phyloP scores from a whole-genome alignment of 2,329 filamentous ascomycete genomes.

The Penicillium olsonii region DNA sequence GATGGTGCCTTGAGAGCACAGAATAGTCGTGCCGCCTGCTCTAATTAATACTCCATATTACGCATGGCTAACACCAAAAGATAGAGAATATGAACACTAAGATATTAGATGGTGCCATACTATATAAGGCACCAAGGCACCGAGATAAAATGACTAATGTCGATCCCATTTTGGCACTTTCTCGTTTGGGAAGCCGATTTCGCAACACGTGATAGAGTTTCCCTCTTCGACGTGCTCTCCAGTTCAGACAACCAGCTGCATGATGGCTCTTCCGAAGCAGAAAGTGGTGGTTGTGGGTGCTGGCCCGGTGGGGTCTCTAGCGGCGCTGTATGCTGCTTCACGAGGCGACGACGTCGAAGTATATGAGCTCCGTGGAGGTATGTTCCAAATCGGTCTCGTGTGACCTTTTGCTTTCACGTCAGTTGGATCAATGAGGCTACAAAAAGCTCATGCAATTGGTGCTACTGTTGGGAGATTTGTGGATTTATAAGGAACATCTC shows the following conservation, averaged over 20 bases:
- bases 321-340: conserved; percentile 87
- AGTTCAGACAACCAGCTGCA: background rate
- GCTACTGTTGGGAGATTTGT: background rate
- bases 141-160: conserved; percentile 6
- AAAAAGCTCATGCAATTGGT: background rate
- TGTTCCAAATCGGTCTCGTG: conserved; percentile 33
- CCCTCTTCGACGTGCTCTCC: background rate
- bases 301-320: conserved; percentile 88
- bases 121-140: background rate
- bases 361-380: conserved; percentile 91
- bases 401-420: background rate
- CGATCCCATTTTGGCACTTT: background rate
- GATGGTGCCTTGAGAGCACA: no score
- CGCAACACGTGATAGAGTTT: conserved; percentile 17
- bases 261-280: conserved; percentile 43
- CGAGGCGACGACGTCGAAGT: conserved; percentile 88
- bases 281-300: conserved; percentile 86
- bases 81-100: no score
- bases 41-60: no score
- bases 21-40: no score
- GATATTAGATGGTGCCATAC: no score
- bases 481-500: conserved; percentile 7
- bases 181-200: conserved; percentile 16
- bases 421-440: background rate
- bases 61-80: no score